Base-by-base conservation (phyloP, 2,329 filamentous ascomycete genomes). In the Sclerotinia spermophila region DNA sequence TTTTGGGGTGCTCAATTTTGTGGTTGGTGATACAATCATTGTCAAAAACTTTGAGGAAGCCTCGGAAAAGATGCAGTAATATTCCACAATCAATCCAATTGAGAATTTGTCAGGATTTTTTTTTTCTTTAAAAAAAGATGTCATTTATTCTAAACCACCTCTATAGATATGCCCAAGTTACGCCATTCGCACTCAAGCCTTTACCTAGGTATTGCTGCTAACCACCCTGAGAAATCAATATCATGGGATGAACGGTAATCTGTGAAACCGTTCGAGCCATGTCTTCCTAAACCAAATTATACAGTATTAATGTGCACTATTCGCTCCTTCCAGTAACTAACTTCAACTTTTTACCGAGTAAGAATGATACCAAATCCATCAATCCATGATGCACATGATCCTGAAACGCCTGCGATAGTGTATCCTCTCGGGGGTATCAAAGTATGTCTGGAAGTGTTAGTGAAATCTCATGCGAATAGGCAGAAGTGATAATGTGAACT, bases 351-450 rank as follows among this genome's bases (percentile, higher is more conserved):
- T 59, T 45, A 93, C 76, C 89, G 86, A 62, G 88, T 89, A 76
- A 94, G 92, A 77, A 98, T 89, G 70, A 97, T 84, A 13, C 92
- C 91, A 79, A 97, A 93, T 5, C 92, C 92, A 79, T 97, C 93
- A 33, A 97, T 83, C 93, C 93, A 97, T 64, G 86, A 80, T 51
- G 86, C 93, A 77, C 89, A 92, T 67, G 92, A 92, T 70, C 96
- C 96, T 17, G 92, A 91, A 73, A 98, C 86, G 71, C 96, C 96
- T 72, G 92, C 94, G 78, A 98, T 90, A 74, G 86, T 92, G 82
- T 96, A 97, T 64, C 95, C 95, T 75, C 92, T 86, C 17, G 96
- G 96, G 67, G 95, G 93, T 75, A 98, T 92, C 72, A 99, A 85
- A 45, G 90, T 96, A 80, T 94, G 91, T 73, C 95, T 97, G 76